A percentile compares a stretch with the other conserved stretches of the same genome.
Evolutionary conservation across 306 rosid species (phyloP).

Genomic region (Cucurbita pepo): DNA sequence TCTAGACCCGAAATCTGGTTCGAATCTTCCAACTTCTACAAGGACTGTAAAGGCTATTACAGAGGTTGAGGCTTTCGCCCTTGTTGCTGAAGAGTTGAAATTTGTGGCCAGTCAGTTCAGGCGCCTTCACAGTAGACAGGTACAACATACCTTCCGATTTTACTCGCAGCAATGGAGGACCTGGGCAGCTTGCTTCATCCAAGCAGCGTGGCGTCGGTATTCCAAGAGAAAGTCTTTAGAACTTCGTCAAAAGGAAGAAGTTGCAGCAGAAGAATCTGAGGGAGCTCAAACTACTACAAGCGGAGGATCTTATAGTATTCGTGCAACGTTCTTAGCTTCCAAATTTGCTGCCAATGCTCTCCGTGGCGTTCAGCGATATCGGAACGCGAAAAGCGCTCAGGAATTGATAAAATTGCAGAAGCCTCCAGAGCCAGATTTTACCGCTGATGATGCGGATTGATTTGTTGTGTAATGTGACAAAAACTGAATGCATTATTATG

Average conservation of each 20-base stretch:
- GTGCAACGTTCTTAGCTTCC: constrained; percentile 81
- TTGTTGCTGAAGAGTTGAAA: constrained; percentile 77
- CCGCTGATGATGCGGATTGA: constrained; percentile 66
- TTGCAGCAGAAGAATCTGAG: constrained; percentile 27
- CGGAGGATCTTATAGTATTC: constrained; percentile 60
- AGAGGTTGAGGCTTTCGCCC: constrained; percentile 92
- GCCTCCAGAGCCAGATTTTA: constrained; percentile 96
- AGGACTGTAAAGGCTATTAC: constrained; percentile 73
- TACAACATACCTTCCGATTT: constrained; percentile 94
- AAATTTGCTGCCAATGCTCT: constrained; percentile 88
- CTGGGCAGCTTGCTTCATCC: constrained; percentile 98
- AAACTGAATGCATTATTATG: background rate
- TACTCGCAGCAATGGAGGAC: constrained; percentile 98
- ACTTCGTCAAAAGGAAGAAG: constrained; percentile 62
- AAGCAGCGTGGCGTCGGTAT: constrained; percentile 98
- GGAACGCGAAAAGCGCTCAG: constrained; percentile 64
- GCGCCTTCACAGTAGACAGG: constrained; percentile 97
- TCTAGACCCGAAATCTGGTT: constrained; percentile 83
- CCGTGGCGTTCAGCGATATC: constrained; percentile 77
- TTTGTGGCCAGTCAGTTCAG: constrained; percentile 94
- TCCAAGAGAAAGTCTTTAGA: constrained; percentile 67
- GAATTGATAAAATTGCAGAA: constrained; percentile 78
- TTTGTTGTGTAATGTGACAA: background rate
- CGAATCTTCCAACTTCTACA: constrained; percentile 88
- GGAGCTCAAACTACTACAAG: constrained; percentile 24